Evolutionary conservation across 441 rosid species (phyloP).

Genomic region (Populus hybrid): DNA sequence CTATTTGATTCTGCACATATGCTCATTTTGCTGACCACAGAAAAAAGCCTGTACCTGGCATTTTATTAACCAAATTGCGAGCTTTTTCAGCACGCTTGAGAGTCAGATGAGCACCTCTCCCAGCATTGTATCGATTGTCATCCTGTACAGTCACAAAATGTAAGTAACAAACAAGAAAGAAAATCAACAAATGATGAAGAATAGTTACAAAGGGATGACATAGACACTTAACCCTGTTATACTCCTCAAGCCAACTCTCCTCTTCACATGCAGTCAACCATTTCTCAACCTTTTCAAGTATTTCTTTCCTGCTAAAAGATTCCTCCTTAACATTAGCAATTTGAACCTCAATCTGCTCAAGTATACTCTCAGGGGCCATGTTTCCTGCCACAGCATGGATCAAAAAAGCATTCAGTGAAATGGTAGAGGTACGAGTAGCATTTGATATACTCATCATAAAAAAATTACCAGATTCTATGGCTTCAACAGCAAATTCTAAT

Average conservation of each 20-base stretch:
- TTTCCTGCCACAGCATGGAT: conserved; percentile 35
- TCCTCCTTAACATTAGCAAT: conserved; percentile 82
- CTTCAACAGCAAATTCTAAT: conserved; percentile 63
- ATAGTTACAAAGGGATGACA: neutral
- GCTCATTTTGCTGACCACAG: neutral
- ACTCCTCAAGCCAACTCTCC: conserved; percentile 98
- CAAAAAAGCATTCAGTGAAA: neutral
- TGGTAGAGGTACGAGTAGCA: neutral
- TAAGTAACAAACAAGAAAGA: conserved; percentile 17
- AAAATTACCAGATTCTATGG: conserved; percentile 75
- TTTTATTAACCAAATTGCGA: conserved; percentile 83
- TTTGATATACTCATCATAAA: neutral
- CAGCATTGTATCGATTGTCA: conserved; percentile 92
- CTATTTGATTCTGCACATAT: neutral
- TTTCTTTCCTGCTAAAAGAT: conserved; percentile 83
- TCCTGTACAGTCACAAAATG: conserved; percentile 44
- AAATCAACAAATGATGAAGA: neutral
- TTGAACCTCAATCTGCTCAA: conserved; percentile 79
- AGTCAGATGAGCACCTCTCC: conserved; percentile 93
- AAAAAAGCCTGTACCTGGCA: conserved; percentile 58
- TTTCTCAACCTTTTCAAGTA: conserved; percentile 91
- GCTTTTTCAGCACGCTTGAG: conserved; percentile 99
- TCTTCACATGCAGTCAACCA: conserved; percentile 96
- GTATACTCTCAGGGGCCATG: conserved; percentile 57
- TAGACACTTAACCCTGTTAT: conserved; percentile 66